Conservation (phyloP, 2,329 filamentous ascomycete species). For the Cladophialophora carrionii region DNA sequence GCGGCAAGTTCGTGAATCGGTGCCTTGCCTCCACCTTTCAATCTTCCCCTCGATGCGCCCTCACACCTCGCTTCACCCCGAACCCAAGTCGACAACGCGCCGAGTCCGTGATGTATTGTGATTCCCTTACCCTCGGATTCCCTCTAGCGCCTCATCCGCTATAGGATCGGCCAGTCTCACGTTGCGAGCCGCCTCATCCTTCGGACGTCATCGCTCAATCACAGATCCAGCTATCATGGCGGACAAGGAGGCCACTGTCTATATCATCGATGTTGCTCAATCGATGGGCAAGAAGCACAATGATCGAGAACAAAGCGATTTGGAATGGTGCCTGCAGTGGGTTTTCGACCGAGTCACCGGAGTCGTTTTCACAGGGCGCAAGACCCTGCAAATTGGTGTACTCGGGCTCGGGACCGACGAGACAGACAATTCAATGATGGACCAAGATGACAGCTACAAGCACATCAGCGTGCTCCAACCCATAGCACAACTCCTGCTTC, state of each 20-base stretch:
- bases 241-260: constrained; percentile 89
- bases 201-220: neutral
- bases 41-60: neutral
- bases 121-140: neutral
- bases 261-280: constrained; percentile 82
- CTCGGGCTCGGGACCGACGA: constrained; percentile 79
- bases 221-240: constrained; percentile 59
- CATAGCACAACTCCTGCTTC: constrained; percentile 68
- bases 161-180: neutral
- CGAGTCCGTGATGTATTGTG: neutral
- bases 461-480: constrained; percentile 74
- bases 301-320: constrained; percentile 74
- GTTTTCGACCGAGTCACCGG: constrained; percentile 90
- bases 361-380: constrained; percentile 72
- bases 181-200: neutral
- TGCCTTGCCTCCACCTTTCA: constrained; percentile 3
- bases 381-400: constrained; percentile 75
- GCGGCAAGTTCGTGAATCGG: constrained; percentile 17
- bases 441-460: constrained; percentile 71
- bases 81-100: neutral
- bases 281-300: constrained; percentile 77
- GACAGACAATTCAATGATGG: constrained; percentile 71
- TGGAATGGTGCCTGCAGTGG: constrained; percentile 89
- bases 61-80: neutral
- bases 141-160: neutral